These are phyloP conservation scores for Blastocystis sp. DNA, from an alignment of 352 stramenopile species.

Conservation along the genomic window DNA sequence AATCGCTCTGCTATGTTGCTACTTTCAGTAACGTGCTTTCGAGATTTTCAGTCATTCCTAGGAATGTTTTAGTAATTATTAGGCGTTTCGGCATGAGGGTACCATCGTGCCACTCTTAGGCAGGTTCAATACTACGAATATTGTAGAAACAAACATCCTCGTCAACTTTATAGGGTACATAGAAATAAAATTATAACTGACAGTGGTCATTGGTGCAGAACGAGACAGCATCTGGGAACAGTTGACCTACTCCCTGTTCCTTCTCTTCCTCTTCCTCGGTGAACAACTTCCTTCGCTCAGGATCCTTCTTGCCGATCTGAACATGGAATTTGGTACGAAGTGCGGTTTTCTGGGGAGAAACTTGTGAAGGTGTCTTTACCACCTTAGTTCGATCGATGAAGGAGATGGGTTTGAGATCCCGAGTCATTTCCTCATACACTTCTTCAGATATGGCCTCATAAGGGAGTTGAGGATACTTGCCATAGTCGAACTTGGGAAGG, in stretches of 20 bases:
- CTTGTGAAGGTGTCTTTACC: neutral
- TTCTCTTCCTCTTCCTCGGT: conserved; percentile 5
- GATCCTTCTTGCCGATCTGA: neutral
- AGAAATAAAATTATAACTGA: conserved; percentile 1
- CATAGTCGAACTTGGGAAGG: too few species aligned
- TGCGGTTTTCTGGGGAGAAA: neutral
- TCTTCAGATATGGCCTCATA: too few species aligned
- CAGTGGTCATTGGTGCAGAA: conserved; percentile 60
- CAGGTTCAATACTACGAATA: too few species aligned
- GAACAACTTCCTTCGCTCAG: neutral
- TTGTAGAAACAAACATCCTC: neutral
- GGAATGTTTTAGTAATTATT: neutral
- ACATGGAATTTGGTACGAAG: neutral
- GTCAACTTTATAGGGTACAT: neutral
- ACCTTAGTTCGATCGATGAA: conserved; percentile 32
- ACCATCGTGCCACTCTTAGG: too few species aligned
- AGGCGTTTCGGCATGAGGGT: too few species aligned
- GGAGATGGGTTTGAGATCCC: conserved; percentile 45
- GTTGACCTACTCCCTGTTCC: conserved; percentile 19
- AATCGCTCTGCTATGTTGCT: neutral
- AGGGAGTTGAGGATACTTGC: too few species aligned
- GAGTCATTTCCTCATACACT: conserved; percentile 61
- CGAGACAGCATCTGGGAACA: conserved; percentile 54
- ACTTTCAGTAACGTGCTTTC: neutral
- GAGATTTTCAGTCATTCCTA: neutral